Base-by-base conservation (phyloP, 2,329 filamentous ascomycete genomes). In the Sarocladiaceae sp. region DNA sequence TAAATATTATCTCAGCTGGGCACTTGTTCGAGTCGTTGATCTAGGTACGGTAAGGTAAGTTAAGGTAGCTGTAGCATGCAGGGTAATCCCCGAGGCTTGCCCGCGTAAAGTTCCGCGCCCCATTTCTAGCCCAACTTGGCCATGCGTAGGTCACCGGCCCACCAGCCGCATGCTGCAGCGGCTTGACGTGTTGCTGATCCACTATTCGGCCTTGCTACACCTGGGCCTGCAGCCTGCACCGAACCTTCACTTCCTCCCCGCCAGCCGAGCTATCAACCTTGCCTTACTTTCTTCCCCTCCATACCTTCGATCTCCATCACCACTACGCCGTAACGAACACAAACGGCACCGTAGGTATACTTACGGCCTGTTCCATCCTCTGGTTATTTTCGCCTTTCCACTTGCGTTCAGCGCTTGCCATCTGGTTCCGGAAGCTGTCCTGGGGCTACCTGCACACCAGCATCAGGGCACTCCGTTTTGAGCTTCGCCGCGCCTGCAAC, bases 161-260 rank as follows among this genome's bases (percentile, higher is more conserved):
- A 48, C 44, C 28, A 33, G 44, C 44, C 44, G 18, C 18, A 29
- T 48, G 44, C 44, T 48, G 44, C 44, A 31, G 40, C 23, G 44
- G 44, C 44, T 48, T 48, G 44, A 48, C 44, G 44, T 48, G 44
- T 44, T 48, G 44, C 44, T 48, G 44, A 31, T 48, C 44, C 44
- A 48, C 44, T 33, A n/a, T 48, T 48, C 44, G 44, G 44, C 44
- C 17, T 48, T 48, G 44, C 26, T 48, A 20, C 44, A 48, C 40
- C 40, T 26, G 23, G 28, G 18, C 44, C 44, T 48, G 44, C 44
- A 48, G 28, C 44, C 44, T 48, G 44, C 26, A 48, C 44, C 28
- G n/a, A 48, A 15, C 44, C 44, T 48, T 48, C 44, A 48, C 44
- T 48, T 48, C 33, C 44, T 48, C 44, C 44, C 44, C 44, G 28